These are phyloP conservation scores for Boletus reticulatus DNA, from an alignment of 768 basidiomycete genomes.

Conservation along the genomic window DNA sequence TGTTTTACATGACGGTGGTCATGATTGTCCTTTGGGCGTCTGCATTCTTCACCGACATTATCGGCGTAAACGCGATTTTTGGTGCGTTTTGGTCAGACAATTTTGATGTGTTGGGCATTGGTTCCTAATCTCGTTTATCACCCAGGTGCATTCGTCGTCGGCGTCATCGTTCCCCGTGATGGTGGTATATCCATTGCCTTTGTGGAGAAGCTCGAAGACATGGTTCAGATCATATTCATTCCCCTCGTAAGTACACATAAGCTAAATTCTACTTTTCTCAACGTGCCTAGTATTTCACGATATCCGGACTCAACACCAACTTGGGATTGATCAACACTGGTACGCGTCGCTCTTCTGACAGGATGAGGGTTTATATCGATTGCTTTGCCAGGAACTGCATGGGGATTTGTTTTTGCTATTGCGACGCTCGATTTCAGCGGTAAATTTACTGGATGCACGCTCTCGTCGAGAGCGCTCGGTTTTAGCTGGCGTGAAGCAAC, in stretches of 20 bases:
- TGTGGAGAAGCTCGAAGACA: constrained; percentile 93
- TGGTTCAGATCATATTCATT: constrained; percentile 87
- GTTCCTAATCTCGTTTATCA: not conserved
- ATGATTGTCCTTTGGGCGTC: constrained; percentile 81
- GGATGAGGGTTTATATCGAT: not conserved
- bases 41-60: constrained; percentile 91
- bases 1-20: constrained; percentile 84
- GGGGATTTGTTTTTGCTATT: constrained; percentile 86
- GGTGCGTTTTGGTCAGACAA: constrained; percentile 39
- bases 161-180: constrained; percentile 81
- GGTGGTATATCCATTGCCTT: constrained; percentile 81
- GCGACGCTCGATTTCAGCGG: constrained; percentile 76
- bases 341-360: constrained; percentile 11
- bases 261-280: not conserved
- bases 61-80: constrained; percentile 94
- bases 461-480: constrained; percentile 64
- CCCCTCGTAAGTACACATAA: constrained; percentile 61
- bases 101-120: not conserved
- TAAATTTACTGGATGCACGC: constrained; percentile 83
- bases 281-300: constrained; percentile 76
- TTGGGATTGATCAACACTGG: constrained; percentile 82
- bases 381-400: constrained; percentile 56
- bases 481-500: constrained; percentile 81
- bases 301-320: constrained; percentile 92
- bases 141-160: constrained; percentile 78